Conservation (phyloP, 345 rosid genomes). For the Eucalyptus globulus region DNA sequence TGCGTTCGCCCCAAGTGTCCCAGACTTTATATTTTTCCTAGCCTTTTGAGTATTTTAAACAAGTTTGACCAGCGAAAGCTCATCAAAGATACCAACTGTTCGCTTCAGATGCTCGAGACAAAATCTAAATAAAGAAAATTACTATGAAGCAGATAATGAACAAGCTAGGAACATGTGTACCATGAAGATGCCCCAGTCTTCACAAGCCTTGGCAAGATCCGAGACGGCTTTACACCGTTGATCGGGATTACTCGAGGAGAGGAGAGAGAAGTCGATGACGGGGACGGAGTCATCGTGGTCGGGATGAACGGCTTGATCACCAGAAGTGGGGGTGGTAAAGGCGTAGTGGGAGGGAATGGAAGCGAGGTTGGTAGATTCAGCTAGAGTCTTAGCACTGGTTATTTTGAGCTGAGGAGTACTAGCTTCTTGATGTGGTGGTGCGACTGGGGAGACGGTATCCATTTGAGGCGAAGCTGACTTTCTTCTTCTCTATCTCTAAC, state of each 20-base stretch:
- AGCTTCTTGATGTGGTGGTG: neutral
- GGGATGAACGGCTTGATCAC: neutral
- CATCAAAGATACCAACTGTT: neutral
- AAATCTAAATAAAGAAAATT: neutral
- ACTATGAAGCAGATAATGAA: neutral
- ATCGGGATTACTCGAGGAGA: conserved; percentile 6
- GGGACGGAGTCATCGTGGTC: conserved; percentile 10
- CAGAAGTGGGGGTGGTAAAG: neutral
- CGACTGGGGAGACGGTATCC: neutral
- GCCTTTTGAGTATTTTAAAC: neutral
- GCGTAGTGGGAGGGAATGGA: neutral
- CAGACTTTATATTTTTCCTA: no score
- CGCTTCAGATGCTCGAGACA: neutral
- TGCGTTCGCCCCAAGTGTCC: no score
- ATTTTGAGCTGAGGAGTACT: neutral
- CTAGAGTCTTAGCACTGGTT: neutral
- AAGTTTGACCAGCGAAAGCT: neutral
- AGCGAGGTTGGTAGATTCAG: neutral
- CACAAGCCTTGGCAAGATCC: conserved; percentile 36
- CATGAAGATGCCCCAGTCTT: conserved; percentile 58
- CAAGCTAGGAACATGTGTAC: neutral
- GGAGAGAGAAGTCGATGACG: conserved; percentile 31
- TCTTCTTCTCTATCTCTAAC: neutral
- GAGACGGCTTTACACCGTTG: conserved; percentile 14
- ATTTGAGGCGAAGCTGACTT: neutral